Percentiles rank a stretch among this genome's conserved stretches.
Conservation (phyloP, 495 filamentous ascomycete species). For the Neurospora africana region DNA sequence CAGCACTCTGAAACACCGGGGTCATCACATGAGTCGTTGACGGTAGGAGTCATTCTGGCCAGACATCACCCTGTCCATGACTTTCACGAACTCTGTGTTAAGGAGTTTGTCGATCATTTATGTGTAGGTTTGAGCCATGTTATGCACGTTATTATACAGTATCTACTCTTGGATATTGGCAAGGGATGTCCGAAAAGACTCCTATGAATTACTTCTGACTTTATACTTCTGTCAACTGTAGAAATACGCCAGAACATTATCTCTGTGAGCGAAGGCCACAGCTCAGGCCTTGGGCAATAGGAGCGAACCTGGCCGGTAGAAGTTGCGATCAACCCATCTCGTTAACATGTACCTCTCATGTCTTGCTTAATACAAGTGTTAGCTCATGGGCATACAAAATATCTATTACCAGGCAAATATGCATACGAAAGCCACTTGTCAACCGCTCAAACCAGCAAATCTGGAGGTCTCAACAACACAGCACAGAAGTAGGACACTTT, state of each 20-base stretch:
- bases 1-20: too few relatives aligned
- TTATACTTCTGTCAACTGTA: neutral
- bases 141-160: too few relatives aligned
- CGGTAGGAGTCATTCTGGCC: too few relatives aligned
- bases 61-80: too few relatives aligned
- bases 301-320: neutral
- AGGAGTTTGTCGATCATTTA: too few relatives aligned
- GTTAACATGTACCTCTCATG: neutral
- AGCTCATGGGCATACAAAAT: neutral
- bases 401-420: neutral
- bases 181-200: neutral
- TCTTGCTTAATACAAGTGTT: neutral
- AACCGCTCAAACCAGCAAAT: neutral
- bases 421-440: neutral
- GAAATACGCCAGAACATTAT: neutral
- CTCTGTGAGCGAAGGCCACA: neutral
- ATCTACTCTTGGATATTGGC: neutral
- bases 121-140: too few relatives aligned
- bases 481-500: neutral
- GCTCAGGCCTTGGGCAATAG: neutral
- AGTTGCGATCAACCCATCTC: neutral
- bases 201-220: neutral
- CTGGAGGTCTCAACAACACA: neutral
- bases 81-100: too few relatives aligned
- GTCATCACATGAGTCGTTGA: too few relatives aligned